Evolutionary conservation across 2,329 filamentous ascomycete genomes (phyloP).

Genomic region (Zymoseptoria ardabiliae): DNA sequence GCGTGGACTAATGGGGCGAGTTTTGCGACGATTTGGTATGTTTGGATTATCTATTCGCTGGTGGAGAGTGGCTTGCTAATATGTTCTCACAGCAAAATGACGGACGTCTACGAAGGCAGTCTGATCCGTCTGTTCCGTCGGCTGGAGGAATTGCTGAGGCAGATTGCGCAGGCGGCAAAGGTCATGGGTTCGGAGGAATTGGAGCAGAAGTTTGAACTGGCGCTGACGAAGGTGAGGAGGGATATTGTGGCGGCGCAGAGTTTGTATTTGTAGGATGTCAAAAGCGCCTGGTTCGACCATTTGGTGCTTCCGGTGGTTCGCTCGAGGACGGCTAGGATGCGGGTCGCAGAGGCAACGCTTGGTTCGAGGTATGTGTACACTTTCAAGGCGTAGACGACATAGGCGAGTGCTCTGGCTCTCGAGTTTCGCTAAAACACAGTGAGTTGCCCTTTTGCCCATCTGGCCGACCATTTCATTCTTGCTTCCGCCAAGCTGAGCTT

Average conservation of each 20-base stretch:
- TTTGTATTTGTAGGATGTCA: constrained; percentile 65
- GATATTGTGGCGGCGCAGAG: constrained; percentile 95
- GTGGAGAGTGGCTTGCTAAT: neutral
- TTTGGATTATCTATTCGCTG: constrained; percentile 18
- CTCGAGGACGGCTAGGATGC: too few relatives aligned
- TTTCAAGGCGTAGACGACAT: too few relatives aligned
- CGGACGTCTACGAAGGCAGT: constrained; percentile 93
- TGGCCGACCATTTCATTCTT: too few relatives aligned
- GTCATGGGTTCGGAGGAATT: constrained; percentile 97
- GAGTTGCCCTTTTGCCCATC: too few relatives aligned
- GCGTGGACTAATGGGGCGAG: constrained; percentile 84
- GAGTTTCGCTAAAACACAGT: too few relatives aligned
- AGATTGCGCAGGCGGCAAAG: constrained; percentile 92
- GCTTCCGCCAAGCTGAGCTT: too few relatives aligned
- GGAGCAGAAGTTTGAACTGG: constrained; percentile 82
- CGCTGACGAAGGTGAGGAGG: constrained; percentile 75
- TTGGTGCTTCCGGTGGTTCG: too few relatives aligned
- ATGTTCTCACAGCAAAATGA: constrained; percentile 73
- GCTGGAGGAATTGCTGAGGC: constrained; percentile 84
- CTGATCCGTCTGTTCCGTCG: constrained; percentile 93
- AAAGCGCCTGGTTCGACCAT: too few relatives aligned
- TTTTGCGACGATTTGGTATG: constrained; percentile 92
- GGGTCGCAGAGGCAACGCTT: too few relatives aligned
- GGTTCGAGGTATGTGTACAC: too few relatives aligned
- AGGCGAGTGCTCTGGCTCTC: too few relatives aligned